These are phyloP conservation scores for Stachybotrys elegans DNA, from an alignment of 2,329 filamentous ascomycete species.

Conservation along the genomic window DNA sequence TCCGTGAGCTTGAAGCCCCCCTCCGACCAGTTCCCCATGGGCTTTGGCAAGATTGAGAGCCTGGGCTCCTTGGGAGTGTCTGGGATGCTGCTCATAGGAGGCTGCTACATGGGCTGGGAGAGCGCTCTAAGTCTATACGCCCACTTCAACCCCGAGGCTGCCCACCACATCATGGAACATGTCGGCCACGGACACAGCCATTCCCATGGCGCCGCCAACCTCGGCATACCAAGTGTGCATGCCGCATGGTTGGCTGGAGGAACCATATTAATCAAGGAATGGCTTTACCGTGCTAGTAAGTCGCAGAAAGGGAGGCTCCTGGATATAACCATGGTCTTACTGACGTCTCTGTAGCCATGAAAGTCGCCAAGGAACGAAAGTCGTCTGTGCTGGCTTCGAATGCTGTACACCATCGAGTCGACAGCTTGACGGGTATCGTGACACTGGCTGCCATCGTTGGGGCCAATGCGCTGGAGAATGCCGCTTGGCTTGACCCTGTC, in stretches of 20 bases:
- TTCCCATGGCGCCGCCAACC: conserved; percentile 41
- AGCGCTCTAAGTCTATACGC: conserved; percentile 63
- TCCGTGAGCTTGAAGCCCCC: conserved; percentile 88
- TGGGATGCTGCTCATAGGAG: conserved; percentile 81
- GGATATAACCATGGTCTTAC: no score
- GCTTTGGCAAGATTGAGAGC: conserved; percentile 97
- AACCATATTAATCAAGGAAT: conserved; percentile 91
- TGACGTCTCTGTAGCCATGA: conserved; percentile 75
- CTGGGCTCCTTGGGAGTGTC: conserved; percentile 90
- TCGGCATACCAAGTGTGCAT: conserved; percentile 73
- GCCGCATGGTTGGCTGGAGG: conserved; percentile 91
- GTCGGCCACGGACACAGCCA: conserved; percentile 58
- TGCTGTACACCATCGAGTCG: conserved; percentile 91
- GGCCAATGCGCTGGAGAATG: conserved; percentile 79
- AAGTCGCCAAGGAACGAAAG: conserved; percentile 88
- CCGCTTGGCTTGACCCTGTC: conserved; percentile 89
- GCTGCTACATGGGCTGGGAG: conserved; percentile 86
- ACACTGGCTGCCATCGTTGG: conserved; percentile 85
- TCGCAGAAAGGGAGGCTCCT: no score
- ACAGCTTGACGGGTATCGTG: conserved; percentile 91
- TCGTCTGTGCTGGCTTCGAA: conserved; percentile 95
- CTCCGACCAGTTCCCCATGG: conserved; percentile 76
- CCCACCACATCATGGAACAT: conserved; percentile 59
- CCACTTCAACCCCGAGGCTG: conserved; percentile 67
- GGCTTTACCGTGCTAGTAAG: conserved; percentile 93